phyloP scores from a whole-genome alignment of 192 early-diverging fungal genomes.

The Funneliformis geosporum region DNA sequence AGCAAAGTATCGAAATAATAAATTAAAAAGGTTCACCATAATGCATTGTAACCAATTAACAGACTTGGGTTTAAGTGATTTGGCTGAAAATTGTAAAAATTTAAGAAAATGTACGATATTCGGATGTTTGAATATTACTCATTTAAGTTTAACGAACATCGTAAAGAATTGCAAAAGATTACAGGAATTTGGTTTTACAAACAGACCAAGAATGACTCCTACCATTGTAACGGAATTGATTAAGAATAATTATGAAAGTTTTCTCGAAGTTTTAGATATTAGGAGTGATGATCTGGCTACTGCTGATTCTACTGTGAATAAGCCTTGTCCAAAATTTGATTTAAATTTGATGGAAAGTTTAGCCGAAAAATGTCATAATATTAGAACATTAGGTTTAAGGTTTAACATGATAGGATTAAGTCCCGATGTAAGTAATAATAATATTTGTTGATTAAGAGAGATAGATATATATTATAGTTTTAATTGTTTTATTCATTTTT shows the following conservation, averaged over 20 bases:
- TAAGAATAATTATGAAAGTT: background rate
- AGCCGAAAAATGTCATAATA: background rate
- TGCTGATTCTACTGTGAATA: background rate
- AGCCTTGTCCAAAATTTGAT: conserved; percentile 17
- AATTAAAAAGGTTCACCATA: background rate
- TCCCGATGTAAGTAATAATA: conserved; percentile 23
- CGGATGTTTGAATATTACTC: conserved; percentile 4
- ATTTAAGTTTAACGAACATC: background rate
- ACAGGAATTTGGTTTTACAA: background rate
- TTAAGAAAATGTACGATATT: background rate
- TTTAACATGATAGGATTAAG: conserved; percentile 7
- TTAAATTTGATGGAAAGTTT: background rate
- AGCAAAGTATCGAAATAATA: conserved; percentile 11
- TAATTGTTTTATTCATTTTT: background rate
- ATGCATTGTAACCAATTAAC: conserved; percentile 16
- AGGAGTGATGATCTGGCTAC: conserved; percentile 2
- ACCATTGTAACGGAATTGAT: background rate
- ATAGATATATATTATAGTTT: too few species aligned
- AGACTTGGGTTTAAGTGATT: background rate
- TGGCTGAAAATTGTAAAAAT: background rate
- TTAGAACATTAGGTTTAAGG: background rate
- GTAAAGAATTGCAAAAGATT: conserved; percentile 4
- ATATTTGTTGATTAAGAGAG: too few species aligned
- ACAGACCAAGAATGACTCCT: conserved; percentile 13
- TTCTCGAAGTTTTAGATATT: background rate